Conservation (phyloP, 352 stramenopile species). For the Globisporangium lucens region DNA sequence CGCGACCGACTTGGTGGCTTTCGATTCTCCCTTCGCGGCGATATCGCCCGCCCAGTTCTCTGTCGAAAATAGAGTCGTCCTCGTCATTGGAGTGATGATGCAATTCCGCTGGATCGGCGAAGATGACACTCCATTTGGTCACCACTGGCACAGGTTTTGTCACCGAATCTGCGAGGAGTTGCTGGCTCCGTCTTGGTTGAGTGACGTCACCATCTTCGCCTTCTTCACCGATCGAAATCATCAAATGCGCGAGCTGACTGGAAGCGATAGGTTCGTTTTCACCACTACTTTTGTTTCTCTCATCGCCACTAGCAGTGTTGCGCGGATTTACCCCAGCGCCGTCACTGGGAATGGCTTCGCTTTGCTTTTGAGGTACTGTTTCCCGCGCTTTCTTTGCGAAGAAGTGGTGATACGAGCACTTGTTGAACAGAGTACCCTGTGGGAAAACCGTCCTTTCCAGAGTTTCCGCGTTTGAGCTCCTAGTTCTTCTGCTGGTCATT, state of each 20-base stretch:
- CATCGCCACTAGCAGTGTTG: not conserved
- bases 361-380: not conserved
- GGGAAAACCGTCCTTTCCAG: slow-evolving; percentile 10
- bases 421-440: slow-evolving; percentile 30
- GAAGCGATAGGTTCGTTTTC: not conserved
- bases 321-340: not conserved
- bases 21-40: not conserved
- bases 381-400: slow-evolving; percentile 7
- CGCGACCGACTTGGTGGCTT: not conserved
- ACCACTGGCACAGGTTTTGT: not conserved
- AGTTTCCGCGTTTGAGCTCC: not conserved
- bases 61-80: not conserved
- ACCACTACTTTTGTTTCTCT: not conserved
- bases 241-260: slow-evolving; percentile 13
- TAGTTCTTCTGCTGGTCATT: not conserved
- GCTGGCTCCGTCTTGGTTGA: not conserved
- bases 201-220: too few species aligned
- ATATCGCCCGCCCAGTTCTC: not conserved
- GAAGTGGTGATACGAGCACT: slow-evolving; percentile 33
- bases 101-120: not conserved
- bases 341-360: not conserved
- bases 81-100: not conserved
- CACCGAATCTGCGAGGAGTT: not conserved
- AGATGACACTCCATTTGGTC: slow-evolving; percentile 6
- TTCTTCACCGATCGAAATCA: slow-evolving; percentile 3